Evolutionary conservation across 2,329 filamentous ascomycete genomes (phyloP).

Genomic region (Chrysoporthe puriensis): DNA sequence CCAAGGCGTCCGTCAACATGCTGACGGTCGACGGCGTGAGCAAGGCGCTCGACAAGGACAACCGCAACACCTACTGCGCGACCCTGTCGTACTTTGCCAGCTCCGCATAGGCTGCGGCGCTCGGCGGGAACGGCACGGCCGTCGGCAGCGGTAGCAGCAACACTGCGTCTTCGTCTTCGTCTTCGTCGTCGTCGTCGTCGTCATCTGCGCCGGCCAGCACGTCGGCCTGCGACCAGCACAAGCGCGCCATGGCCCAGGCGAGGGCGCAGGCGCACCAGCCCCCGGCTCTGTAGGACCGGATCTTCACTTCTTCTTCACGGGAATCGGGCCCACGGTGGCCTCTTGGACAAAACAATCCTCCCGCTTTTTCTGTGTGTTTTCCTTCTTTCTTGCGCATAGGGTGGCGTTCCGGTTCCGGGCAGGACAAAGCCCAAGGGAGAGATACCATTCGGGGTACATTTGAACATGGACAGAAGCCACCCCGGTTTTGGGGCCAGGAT

Average conservation of each 20-base stretch:
- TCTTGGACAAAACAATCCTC: neutral
- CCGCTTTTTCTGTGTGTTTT: conserved; percentile 14
- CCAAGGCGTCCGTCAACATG: conserved; percentile 77
- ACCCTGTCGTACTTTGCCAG: conserved; percentile 58
- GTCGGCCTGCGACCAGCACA: neutral
- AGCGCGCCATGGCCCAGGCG: conserved; percentile 9
- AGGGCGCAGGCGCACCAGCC: neutral
- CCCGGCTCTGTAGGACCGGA: conserved; percentile 9
- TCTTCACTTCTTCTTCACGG: conserved; percentile 17
- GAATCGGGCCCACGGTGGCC: conserved; percentile 13
- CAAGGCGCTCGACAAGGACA: conserved; percentile 60
- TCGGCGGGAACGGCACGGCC: conserved; percentile 7
- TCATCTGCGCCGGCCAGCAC: neutral
- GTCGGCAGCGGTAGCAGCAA: neutral
- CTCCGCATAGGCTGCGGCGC: conserved; percentile 25
- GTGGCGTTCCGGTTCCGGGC: conserved; percentile 21
- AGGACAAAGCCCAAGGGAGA: conserved; percentile 12
- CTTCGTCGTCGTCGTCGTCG: neutral
- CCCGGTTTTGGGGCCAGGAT: neutral
- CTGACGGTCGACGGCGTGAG: conserved; percentile 63
- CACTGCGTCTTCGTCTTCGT: neutral
- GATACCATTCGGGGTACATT: conserved; percentile 21
- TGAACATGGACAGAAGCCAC: neutral
- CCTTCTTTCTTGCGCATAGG: conserved; percentile 25
- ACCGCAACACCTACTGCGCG: conserved; percentile 68